Percentiles rank a stretch among this genome's conserved stretches.
Conservation (phyloP, 1,284 basidiomycete species). For the Clitocybe nebularis region DNA sequence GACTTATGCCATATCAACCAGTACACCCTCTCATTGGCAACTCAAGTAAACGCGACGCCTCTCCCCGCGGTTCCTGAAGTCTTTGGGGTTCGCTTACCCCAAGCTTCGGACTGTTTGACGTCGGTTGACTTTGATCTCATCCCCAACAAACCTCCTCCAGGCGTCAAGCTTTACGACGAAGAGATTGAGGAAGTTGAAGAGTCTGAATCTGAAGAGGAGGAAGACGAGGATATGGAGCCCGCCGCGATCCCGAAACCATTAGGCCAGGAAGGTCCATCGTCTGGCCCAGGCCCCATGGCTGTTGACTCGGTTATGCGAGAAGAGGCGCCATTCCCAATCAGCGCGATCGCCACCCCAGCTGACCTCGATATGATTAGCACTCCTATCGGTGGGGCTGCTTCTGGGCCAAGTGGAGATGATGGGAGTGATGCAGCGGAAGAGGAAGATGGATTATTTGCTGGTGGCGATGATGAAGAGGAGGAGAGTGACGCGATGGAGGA, state of each 20-base stretch:
- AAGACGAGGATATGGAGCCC: constrained; percentile 59
- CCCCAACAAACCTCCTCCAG: constrained; percentile 79
- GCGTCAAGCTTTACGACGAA: constrained; percentile 70
- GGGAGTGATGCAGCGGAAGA: constrained; percentile 54
- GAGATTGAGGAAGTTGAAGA: constrained; percentile 77
- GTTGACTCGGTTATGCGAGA: constrained; percentile 31
- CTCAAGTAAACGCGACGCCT: constrained; percentile 86
- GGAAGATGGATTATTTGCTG: constrained; percentile 65
- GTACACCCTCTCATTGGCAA: constrained; percentile 88
- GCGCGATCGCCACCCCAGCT: constrained; percentile 55
- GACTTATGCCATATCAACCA: constrained; percentile 27
- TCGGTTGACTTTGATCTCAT: constrained; percentile 92
- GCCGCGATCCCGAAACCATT: constrained; percentile 20
- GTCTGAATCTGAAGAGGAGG: constrained; percentile 58
- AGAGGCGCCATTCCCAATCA: constrained; percentile 50
- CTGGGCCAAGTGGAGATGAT: constrained; percentile 46
- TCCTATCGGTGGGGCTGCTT: constrained; percentile 34
- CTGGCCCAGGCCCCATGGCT: constrained; percentile 20
- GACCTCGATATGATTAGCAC: constrained; percentile 64
- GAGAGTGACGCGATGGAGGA: constrained; percentile 76
- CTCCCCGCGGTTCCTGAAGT: constrained; percentile 93
- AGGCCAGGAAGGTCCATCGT: constrained; percentile 16
- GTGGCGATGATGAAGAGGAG: constrained; percentile 71
- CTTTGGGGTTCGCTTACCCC: constrained; percentile 90
- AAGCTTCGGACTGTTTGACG: constrained; percentile 78